A percentile compares a stretch with the other conserved stretches of the same genome.
Evolutionary conservation across 805 yeast genomes (phyloP).

Genomic region (Ogataea haglerorum): DNA sequence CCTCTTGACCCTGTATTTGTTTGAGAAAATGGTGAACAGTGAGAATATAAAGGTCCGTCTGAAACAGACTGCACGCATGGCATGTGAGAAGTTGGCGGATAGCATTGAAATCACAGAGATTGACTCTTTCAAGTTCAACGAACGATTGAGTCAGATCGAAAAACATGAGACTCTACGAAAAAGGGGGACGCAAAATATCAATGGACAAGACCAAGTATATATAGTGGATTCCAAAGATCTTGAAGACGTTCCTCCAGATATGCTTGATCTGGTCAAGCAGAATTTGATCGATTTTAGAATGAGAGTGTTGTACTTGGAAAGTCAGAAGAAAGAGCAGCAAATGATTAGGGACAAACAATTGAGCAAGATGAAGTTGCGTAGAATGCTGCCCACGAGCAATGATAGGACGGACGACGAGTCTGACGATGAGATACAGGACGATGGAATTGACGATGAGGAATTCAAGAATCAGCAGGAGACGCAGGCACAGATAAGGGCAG

Average conservation of each 20-base stretch:
- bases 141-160: background rate
- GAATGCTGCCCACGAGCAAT: constrained; percentile 33
- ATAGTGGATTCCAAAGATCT: constrained; percentile 56
- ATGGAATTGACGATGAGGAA: constrained; percentile 14
- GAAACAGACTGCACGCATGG: constrained; percentile 7
- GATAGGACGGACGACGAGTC: constrained; percentile 28
- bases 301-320: constrained; percentile 50
- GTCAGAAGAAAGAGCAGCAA: constrained; percentile 47
- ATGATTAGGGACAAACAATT: constrained; percentile 45
- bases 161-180: background rate
- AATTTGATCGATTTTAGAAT: constrained; percentile 57
- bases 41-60: constrained; percentile 3
- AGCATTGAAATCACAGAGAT: constrained; percentile 6
- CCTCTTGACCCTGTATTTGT: constrained; percentile 24
- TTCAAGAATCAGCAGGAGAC: constrained; percentile 20
- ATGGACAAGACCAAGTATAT: constrained; percentile 32
- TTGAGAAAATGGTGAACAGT: constrained; percentile 14
- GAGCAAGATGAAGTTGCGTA: constrained; percentile 45
- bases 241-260: constrained; percentile 51
- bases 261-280: constrained; percentile 48
- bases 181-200: background rate
- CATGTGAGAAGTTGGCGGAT: constrained; percentile 13
- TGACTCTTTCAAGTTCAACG: background rate
- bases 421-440: constrained; percentile 19
- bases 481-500: constrained; percentile 19